phyloP scores from a whole-genome alignment of 1,139 yeast genomes.

The Diutina ranongensis region DNA sequence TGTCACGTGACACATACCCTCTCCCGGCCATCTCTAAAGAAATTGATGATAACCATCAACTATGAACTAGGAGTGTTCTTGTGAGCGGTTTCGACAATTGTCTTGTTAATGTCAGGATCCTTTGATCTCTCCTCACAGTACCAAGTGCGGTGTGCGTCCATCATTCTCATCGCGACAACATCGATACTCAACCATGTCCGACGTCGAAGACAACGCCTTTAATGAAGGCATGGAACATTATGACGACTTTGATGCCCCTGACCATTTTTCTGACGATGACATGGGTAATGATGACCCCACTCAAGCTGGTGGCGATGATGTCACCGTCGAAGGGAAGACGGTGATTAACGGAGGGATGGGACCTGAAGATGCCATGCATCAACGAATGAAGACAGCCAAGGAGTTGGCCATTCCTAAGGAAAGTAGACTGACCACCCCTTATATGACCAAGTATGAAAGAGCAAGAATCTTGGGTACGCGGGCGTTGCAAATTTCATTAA shows the following conservation, averaged over 20 bases:
- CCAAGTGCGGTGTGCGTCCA: not conserved
- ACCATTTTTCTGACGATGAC: slow-evolving; percentile 63
- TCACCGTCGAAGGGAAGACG: slow-evolving; percentile 59
- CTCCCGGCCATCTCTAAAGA: too few species aligned
- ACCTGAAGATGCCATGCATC: slow-evolving; percentile 38
- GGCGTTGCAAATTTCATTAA: slow-evolving; percentile 92
- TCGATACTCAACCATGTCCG: slow-evolving; percentile 24
- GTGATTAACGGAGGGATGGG: slow-evolving; percentile 60
- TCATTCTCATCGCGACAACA: not conserved
- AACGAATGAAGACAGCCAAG: slow-evolving; percentile 52
- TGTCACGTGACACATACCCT: too few species aligned
- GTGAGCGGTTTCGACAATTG: too few species aligned
- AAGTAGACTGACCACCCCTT: slow-evolving; percentile 88
- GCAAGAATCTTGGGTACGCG: slow-evolving; percentile 95
- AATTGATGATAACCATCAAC: too few species aligned
- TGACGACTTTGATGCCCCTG: slow-evolving; percentile 70
- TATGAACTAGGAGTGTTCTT: too few species aligned
- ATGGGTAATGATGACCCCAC: slow-evolving; percentile 32
- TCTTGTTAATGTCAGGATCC: too few species aligned
- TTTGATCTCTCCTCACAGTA: too few species aligned
- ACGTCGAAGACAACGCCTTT: slow-evolving; percentile 40
- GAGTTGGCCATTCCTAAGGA: slow-evolving; percentile 87
- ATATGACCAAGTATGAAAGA: slow-evolving; percentile 96
- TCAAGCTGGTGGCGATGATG: slow-evolving; percentile 25
- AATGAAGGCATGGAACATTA: slow-evolving; percentile 72